phyloP scores from a whole-genome alignment of 495 filamentous ascomycete species.

The Penicillium roqueforti region DNA sequence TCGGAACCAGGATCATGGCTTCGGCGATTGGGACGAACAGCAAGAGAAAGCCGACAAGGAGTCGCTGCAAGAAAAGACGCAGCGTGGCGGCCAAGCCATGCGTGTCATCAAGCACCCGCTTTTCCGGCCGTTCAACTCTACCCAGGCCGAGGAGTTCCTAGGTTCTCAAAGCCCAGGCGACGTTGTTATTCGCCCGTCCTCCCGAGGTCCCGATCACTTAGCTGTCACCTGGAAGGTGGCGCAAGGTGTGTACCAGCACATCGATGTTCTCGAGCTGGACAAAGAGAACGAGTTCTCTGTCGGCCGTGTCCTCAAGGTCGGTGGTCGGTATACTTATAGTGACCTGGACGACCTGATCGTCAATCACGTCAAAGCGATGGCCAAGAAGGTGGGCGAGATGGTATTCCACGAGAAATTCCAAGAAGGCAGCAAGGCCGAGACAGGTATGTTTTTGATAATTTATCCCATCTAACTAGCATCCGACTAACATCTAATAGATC shows the following conservation, averaged over 20 bases:
- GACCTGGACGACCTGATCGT: slow-evolving; percentile 98
- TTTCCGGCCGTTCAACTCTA: slow-evolving; percentile 87
- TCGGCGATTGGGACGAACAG: slow-evolving; percentile 78
- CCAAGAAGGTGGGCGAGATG: slow-evolving; percentile 95
- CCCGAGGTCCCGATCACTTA: slow-evolving; percentile 89
- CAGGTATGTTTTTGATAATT: slow-evolving; percentile 59
- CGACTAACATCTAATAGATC: slow-evolving; percentile 57
- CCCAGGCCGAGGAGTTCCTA: slow-evolving; percentile 90
- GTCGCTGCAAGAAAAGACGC: slow-evolving; percentile 73
- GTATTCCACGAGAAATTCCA: slow-evolving; percentile 89
- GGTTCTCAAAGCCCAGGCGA: slow-evolving; percentile 80
- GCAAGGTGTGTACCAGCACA: slow-evolving; percentile 90
- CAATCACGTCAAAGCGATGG: slow-evolving; percentile 95
- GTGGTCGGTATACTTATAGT: slow-evolving; percentile 81
- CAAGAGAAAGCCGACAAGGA: slow-evolving; percentile 78
- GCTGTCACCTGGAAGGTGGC: slow-evolving; percentile 98
- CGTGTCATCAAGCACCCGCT: slow-evolving; percentile 96
- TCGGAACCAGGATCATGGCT: slow-evolving; percentile 61
- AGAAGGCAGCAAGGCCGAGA: slow-evolving; percentile 69
- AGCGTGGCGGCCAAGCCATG: slow-evolving; percentile 72
- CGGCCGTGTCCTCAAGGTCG: slow-evolving; percentile 76
- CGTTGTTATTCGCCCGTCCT: slow-evolving; percentile 90
- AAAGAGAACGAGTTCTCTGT: slow-evolving; percentile 96
- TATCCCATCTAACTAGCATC: background rate
- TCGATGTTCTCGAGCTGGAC: slow-evolving; percentile 93